A percentile compares a stretch with the other conserved stretches of the same genome.
Conservation (phyloP, 2,329 filamentous ascomycete species). For the Neurospora sp. region DNA sequence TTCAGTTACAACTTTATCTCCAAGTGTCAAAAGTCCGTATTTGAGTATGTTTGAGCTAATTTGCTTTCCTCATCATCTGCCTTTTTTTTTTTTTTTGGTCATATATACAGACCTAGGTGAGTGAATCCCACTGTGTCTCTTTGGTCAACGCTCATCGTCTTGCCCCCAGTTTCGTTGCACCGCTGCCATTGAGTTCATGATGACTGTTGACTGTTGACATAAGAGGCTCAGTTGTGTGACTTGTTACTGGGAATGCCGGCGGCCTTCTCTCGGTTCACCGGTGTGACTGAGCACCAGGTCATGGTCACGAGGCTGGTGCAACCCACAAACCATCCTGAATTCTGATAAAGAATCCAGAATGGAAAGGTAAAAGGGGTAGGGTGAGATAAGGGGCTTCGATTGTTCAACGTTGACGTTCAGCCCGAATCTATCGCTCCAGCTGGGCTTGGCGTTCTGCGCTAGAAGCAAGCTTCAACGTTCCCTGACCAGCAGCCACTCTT, state of each 20-base stretch:
- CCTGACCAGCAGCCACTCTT: neutral
- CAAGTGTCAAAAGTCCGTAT: neutral
- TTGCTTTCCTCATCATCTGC: neutral
- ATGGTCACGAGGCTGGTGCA: neutral
- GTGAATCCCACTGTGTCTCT: neutral
- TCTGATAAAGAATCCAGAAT: neutral
- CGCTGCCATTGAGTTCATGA: neutral
- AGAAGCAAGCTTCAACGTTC: neutral
- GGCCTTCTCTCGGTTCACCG: neutral
- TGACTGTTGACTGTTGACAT: neutral
- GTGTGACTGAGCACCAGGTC: neutral
- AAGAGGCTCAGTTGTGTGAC: neutral
- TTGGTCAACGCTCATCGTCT: neutral
- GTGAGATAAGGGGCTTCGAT: neutral
- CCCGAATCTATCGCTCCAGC: neutral
- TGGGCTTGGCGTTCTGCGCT: neutral
- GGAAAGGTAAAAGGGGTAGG: neutral
- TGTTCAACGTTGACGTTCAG: neutral
- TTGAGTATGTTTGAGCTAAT: neutral
- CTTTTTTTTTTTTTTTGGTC: neutral
- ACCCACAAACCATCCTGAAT: neutral
- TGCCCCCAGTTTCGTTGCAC: neutral
- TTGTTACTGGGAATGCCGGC: neutral
- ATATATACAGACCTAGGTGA: neutral
- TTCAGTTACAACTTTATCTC: neutral